Evolutionary conservation across 352 stramenopile genomes (phyloP).

Genomic region (Phytophthora cajani): DNA sequence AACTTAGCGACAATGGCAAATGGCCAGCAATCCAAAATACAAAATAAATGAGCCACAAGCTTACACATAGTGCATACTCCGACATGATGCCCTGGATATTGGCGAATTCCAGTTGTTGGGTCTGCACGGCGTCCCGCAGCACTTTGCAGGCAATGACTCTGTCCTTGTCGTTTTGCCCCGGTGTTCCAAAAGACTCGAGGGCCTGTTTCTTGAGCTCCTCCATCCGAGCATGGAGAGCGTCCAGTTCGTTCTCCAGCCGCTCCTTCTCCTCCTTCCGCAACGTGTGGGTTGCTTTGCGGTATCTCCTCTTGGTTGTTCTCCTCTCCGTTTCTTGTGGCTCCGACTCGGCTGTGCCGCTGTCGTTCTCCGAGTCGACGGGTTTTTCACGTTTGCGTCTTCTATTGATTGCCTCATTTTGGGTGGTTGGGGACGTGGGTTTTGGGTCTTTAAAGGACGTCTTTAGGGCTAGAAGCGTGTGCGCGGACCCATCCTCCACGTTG

Average conservation of each 20-base stretch:
- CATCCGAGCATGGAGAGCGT: conserved; percentile 27
- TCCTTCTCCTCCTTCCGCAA: conserved; percentile 51
- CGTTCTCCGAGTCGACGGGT: conserved; percentile 7
- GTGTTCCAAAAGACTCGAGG: conserved; percentile 24
- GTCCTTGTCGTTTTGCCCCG: conserved; percentile 34
- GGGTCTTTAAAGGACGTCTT: conserved; percentile 26
- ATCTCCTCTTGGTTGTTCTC: conserved; percentile 31
- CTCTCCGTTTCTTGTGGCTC: conserved; percentile 9
- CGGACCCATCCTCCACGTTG: conserved; percentile 23
- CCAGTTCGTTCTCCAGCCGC: conserved; percentile 31
- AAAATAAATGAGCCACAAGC: conserved; percentile 2
- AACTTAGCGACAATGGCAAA: not conserved
- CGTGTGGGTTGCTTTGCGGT: conserved; percentile 46
- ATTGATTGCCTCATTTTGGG: conserved; percentile 14
- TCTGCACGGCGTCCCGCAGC: conserved; percentile 43
- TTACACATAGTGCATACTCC: conserved; percentile 46
- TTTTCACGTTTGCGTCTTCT: conserved; percentile 21
- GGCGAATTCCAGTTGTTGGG: conserved; percentile 44
- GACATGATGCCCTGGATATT: conserved; percentile 52
- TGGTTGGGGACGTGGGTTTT: conserved; percentile 2
- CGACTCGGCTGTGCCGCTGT: conserved; percentile 6
- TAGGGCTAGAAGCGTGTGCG: conserved; percentile 30
- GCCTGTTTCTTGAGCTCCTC: conserved; percentile 37
- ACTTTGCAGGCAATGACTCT: conserved; percentile 38
- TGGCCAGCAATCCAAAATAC: not conserved